These are phyloP conservation scores for Malbranchea zuffiana DNA, from an alignment of 2,329 filamentous ascomycete genomes.

Conservation along the genomic window DNA sequence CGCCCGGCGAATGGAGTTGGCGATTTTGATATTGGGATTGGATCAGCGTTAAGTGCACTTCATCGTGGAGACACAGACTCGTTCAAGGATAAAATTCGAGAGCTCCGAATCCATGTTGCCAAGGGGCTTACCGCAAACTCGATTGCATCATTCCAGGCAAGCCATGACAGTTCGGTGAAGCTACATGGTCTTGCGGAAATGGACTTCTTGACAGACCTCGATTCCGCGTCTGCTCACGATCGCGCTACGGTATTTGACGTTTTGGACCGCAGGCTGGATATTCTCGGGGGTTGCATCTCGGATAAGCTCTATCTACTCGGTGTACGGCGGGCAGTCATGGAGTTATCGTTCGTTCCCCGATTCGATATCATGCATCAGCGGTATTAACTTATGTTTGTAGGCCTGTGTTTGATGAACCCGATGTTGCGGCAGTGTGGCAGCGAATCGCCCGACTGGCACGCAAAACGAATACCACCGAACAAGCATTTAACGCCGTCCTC, in stretches of 20 bases:
- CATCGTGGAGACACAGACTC: constrained; percentile 40
- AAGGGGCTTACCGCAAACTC: constrained; percentile 63
- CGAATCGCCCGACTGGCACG: constrained; percentile 74
- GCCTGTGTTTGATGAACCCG: constrained; percentile 53
- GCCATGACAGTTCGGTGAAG: constrained; percentile 73
- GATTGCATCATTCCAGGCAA: constrained; percentile 70
- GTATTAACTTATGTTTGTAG: constrained; percentile 21
- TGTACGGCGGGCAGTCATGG: constrained; percentile 77
- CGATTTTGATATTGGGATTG: constrained; percentile 77
- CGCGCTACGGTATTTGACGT: constrained; percentile 37
- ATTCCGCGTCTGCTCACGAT: constrained; percentile 22
- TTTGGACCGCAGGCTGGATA: constrained; percentile 67
- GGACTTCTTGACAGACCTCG: constrained; percentile 56
- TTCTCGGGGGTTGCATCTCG: constrained; percentile 75
- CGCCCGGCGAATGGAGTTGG: constrained; percentile 31
- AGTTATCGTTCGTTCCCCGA: constrained; percentile 42
- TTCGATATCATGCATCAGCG: constrained; percentile 5
- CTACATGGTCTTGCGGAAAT: constrained; percentile 82
- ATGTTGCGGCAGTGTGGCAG: constrained; percentile 77
- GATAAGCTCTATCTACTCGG: constrained; percentile 93
- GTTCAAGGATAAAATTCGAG: constrained; percentile 50
- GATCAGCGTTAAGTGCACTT: constrained; percentile 53
- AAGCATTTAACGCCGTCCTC: constrained; percentile 87
- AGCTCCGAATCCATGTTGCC: constrained; percentile 59
- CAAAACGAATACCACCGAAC: constrained; percentile 70